A percentile compares a stretch with the other conserved stretches of the same genome.
Evolutionary conservation across 2,329 filamentous ascomycete genomes (phyloP).

Genomic region (Penicillium sp.): DNA sequence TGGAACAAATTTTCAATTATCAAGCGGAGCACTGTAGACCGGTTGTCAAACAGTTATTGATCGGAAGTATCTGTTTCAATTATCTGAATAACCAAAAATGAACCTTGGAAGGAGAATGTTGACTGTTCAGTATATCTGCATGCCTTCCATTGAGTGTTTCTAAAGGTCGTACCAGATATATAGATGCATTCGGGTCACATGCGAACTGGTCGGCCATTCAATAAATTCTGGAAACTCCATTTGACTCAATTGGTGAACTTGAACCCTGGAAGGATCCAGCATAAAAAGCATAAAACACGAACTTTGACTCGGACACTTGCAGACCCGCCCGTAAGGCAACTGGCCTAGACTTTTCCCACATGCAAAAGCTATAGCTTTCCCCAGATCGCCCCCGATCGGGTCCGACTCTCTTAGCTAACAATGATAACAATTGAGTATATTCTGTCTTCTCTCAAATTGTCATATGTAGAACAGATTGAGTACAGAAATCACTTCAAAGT

Average conservation of each 20-base stretch:
- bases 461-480: neutral
- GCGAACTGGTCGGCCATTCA: no score
- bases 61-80: neutral
- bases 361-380: conserved; percentile 4
- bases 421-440: neutral
- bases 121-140: no score
- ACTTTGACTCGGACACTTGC: no score
- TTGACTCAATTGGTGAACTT: no score
- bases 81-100: neutral
- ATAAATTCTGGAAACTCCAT: no score
- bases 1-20: neutral
- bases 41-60: neutral
- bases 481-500: neutral
- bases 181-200: no score
- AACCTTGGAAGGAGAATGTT: no score
- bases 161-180: neutral
- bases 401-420: neutral
- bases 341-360: neutral
- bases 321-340: no score
- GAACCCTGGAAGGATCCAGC: no score
- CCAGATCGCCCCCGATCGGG: conserved; percentile 13
- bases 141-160: no score
- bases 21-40: neutral
- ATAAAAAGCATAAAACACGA: no score
- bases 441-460: neutral